Conservation (phyloP, 768 basidiomycete species). For the Fomitopsis pulvina region DNA sequence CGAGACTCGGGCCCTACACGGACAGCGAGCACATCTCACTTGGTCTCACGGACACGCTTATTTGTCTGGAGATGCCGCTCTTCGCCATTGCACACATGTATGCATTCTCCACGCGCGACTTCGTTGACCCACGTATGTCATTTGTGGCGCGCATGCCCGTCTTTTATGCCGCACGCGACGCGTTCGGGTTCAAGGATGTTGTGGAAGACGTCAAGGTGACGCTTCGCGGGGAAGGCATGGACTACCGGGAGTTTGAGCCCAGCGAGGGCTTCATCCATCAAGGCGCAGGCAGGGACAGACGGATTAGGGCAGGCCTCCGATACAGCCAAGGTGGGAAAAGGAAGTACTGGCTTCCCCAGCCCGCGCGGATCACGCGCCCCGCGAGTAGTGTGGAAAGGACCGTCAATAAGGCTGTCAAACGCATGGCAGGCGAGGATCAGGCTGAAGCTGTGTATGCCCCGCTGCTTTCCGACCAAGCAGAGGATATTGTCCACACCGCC, state of each 20-base stretch:
- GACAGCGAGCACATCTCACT: slow-evolving; percentile 87
- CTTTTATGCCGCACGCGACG: slow-evolving; percentile 80
- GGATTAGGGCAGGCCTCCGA: slow-evolving; percentile 87
- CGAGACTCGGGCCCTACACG: slow-evolving; percentile 77
- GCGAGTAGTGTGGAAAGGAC: slow-evolving; percentile 35
- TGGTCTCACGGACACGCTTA: slow-evolving; percentile 83
- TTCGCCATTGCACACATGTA: slow-evolving; percentile 95
- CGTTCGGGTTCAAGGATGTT: slow-evolving; percentile 83
- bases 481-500: slow-evolving; percentile 57
- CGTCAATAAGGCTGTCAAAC: slow-evolving; percentile 35
- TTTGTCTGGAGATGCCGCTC: slow-evolving; percentile 96
- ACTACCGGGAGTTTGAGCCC: slow-evolving; percentile 95
- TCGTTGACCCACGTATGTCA: slow-evolving; percentile 51
- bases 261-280: slow-evolving; percentile 91
- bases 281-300: slow-evolving; percentile 75
- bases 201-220: slow-evolving; percentile 80
- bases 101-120: slow-evolving; percentile 90
- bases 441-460: slow-evolving; percentile 68
- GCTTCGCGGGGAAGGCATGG: slow-evolving; percentile 82
- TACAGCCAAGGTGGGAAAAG: slow-evolving; percentile 85
- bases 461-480: slow-evolving; percentile 56
- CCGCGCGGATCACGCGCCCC: slow-evolving; percentile 32
- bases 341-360: slow-evolving; percentile 95
- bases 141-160: slow-evolving; percentile 89
- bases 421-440: slow-evolving; percentile 35